These are phyloP conservation scores for Fragaria ananassa DNA, from an alignment of 306 rosid species.

Conservation along the genomic window DNA sequence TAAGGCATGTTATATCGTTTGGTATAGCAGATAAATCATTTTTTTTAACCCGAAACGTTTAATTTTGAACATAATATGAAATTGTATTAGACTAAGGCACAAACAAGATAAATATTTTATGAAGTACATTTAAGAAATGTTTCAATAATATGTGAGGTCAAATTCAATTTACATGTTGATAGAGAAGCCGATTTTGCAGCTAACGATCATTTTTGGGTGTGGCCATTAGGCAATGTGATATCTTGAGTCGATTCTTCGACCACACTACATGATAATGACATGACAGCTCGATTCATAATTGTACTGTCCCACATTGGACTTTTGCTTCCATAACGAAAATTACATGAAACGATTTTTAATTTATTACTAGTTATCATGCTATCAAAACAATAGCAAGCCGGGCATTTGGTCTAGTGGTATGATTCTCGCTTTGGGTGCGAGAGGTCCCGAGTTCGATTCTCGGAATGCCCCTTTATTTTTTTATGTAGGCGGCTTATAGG, in stretches of 20 bases:
- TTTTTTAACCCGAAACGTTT: not conserved
- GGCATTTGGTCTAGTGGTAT: conserved; percentile 1
- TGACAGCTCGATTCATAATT: not conserved
- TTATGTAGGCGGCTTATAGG: too few relatives aligned
- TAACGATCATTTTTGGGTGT: not conserved
- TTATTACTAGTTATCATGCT: too few relatives aligned
- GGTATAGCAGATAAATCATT: too few relatives aligned
- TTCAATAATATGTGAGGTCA: not conserved
- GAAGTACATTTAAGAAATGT: not conserved
- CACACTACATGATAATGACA: conserved; percentile 17
- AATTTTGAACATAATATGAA: not conserved
- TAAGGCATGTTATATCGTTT: too few relatives aligned
- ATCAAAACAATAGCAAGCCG: not conserved
- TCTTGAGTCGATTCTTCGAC: not conserved
- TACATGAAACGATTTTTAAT: too few relatives aligned
- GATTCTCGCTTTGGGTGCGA: conserved; percentile 5
- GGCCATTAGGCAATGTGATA: not conserved
- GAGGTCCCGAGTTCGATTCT: conserved; percentile 2
- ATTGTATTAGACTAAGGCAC: not conserved
- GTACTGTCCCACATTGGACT: conserved; percentile 9
- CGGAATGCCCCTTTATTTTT: not conserved
- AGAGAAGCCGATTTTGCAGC: not conserved
- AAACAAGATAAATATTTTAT: not conserved
- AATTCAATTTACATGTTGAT: too few relatives aligned
- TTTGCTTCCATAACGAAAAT: not conserved